Conservation (phyloP, 352 stramenopile genomes). For the Phytophthora melonis region DNA sequence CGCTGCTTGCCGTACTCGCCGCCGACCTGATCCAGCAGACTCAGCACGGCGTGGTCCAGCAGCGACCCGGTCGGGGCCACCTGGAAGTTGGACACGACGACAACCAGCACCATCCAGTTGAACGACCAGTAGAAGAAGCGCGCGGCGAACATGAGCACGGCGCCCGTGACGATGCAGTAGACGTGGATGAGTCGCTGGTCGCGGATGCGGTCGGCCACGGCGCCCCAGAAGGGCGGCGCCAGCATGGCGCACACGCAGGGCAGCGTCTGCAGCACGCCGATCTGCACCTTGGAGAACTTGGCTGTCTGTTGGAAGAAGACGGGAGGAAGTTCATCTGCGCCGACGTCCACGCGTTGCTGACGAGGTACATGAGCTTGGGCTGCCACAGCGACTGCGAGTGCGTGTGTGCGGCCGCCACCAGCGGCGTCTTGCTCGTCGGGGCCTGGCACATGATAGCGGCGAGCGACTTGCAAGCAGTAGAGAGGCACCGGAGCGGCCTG, state of each 20-base stretch:
- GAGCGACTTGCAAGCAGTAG: neutral
- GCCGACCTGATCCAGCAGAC: constrained; percentile 70
- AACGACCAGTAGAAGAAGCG: constrained; percentile 70
- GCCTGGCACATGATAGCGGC: constrained; percentile 33
- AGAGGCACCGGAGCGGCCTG: neutral
- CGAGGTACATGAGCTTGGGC: constrained; percentile 83
- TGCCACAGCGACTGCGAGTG: constrained; percentile 47
- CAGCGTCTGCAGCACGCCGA: constrained; percentile 77
- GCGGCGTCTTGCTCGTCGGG: constrained; percentile 41
- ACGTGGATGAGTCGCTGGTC: constrained; percentile 75
- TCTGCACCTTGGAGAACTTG: constrained; percentile 79
- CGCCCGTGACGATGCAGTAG: constrained; percentile 62
- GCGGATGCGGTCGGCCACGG: constrained; percentile 70
- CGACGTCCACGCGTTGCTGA: constrained; percentile 71
- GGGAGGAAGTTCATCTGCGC: constrained; percentile 81
- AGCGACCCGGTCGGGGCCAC: constrained; percentile 65
- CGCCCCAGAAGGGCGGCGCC: constrained; percentile 78
- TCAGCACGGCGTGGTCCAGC: constrained; percentile 76
- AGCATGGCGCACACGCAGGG: constrained; percentile 72
- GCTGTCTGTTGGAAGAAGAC: constrained; percentile 78
- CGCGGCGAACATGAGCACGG: constrained; percentile 66
- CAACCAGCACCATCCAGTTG: constrained; percentile 55
- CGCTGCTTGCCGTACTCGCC: constrained; percentile 89
- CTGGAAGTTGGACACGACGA: constrained; percentile 74
- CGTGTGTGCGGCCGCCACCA: constrained; percentile 15